Evolutionary conservation across 371 early-diverging fungal genomes (phyloP).

Genomic region (Mortierella sp.): DNA sequence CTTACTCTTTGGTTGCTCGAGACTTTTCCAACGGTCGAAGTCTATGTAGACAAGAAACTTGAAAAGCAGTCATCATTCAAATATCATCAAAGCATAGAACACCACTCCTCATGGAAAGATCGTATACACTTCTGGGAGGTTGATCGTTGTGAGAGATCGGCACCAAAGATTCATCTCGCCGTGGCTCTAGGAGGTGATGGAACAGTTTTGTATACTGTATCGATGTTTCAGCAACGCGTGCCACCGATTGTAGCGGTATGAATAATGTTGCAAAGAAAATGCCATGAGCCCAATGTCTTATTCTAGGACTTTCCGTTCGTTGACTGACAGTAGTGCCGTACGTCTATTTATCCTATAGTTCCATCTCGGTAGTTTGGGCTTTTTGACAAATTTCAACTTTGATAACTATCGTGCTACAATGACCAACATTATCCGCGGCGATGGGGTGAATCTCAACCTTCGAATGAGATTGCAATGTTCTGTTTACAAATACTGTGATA

Average conservation of each 20-base stretch:
- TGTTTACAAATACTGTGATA: slow-evolving; percentile 65
- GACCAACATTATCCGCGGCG: slow-evolving; percentile 71
- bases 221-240: slow-evolving; percentile 88
- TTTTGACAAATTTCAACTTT: slow-evolving; percentile 90
- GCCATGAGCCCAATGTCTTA: not conserved
- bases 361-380: slow-evolving; percentile 90
- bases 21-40: slow-evolving; percentile 41
- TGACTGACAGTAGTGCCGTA: too few relatives aligned
- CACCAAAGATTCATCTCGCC: slow-evolving; percentile 60
- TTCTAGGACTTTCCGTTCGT: not conserved
- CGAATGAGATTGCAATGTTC: slow-evolving; percentile 91
- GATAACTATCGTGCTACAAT: slow-evolving; percentile 70
- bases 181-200: slow-evolving; percentile 87
- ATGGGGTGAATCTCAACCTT: slow-evolving; percentile 85
- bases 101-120: slow-evolving; percentile 48
- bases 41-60: slow-evolving; percentile 63
- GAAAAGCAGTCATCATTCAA: slow-evolving; percentile 59
- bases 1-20: slow-evolving; percentile 82
- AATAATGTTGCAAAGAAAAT: not conserved
- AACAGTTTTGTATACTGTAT: slow-evolving; percentile 86
- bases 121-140: slow-evolving; percentile 69
- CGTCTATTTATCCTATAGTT: slow-evolving; percentile 63
- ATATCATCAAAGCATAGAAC: slow-evolving; percentile 52
- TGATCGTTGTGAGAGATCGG: slow-evolving; percentile 58
- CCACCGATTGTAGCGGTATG: slow-evolving; percentile 87